These are phyloP conservation scores for Zizania latifolia DNA, from an alignment of 176 grass and related monocot species.

Conservation along the genomic window DNA sequence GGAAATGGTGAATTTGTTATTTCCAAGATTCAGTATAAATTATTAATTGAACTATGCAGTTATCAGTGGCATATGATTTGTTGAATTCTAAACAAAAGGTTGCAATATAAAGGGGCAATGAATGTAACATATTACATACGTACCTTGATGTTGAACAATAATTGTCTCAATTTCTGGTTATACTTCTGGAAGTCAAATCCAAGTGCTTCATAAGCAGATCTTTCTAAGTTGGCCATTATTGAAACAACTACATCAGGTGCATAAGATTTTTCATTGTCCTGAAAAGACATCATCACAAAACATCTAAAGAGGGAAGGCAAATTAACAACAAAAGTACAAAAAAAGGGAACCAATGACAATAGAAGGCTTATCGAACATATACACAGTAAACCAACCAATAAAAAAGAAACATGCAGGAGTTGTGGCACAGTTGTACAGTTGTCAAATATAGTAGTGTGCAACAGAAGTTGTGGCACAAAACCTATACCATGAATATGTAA, in stretches of 20 bases:
- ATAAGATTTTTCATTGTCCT: slow-evolving; percentile 62
- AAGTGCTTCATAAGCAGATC: slow-evolving; percentile 56
- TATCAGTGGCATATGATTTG: neutral
- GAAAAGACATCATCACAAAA: slow-evolving; percentile 15
- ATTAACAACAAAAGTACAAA: neutral
- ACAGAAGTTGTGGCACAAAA: neutral
- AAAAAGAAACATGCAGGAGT: neutral
- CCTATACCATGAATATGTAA: neutral
- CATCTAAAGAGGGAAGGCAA: neutral
- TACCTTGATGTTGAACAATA: slow-evolving; percentile 95
- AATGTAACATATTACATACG: slow-evolving; percentile 2
- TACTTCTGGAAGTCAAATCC: slow-evolving; percentile 71
- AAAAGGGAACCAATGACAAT: slow-evolving; percentile 5
- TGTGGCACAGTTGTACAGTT: neutral
- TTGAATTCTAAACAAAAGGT: too few relatives aligned
- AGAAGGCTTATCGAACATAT: neutral
- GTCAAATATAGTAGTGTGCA: neutral
- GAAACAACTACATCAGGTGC: slow-evolving; percentile 58
- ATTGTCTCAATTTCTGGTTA: slow-evolving; percentile 97
- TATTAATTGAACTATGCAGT: neutral
- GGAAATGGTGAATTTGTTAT: neutral
- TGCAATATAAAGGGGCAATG: neutral
- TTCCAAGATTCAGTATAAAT: neutral
- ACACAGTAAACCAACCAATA: neutral
- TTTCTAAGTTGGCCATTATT: slow-evolving; percentile 73